phyloP scores from a whole-genome alignment of 1,284 basidiomycete genomes.

The Microbotryum intermedium region DNA sequence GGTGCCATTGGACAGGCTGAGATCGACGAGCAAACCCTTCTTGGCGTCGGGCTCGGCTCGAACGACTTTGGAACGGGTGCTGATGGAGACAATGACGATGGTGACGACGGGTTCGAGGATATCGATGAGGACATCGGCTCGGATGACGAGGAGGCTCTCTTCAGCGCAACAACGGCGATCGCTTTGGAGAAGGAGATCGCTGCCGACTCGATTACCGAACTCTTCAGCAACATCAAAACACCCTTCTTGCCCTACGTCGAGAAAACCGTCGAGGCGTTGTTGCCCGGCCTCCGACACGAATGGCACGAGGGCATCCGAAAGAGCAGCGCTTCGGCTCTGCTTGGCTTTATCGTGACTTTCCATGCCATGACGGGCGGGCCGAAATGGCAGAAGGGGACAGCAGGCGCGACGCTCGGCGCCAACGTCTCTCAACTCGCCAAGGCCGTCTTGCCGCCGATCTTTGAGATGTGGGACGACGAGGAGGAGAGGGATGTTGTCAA shows the following conservation, averaged over 20 bases:
- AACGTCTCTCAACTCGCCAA: conserved; percentile 76
- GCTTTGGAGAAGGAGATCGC: conserved; percentile 99
- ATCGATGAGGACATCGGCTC: conserved; percentile 72
- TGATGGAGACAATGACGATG: conserved; percentile 46
- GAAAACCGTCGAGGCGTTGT: conserved; percentile 67
- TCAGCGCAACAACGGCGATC: conserved; percentile 73
- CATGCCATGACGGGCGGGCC: conserved; percentile 75
- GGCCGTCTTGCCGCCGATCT: conserved; percentile 63
- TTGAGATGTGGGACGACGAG: conserved; percentile 88
- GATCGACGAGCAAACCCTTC: conserved; percentile 36
- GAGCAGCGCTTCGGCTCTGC: conserved; percentile 77
- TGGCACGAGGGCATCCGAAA: conserved; percentile 99
- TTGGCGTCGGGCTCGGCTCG: conserved; percentile 49
- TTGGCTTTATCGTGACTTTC: conserved; percentile 85
- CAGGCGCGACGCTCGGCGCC: conserved; percentile 57
- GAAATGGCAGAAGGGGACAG: conserved; percentile 71
- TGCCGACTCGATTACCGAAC: conserved; percentile 86
- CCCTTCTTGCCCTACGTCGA: conserved; percentile 79
- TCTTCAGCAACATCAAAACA: conserved; percentile 72
- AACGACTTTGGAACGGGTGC: conserved; percentile 52
- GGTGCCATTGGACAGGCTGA: conserved; percentile 70
- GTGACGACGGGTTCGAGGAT: conserved; percentile 46
- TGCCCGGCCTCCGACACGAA: conserved; percentile 66
- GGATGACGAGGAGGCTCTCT: conserved; percentile 62
- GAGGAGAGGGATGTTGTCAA: conserved; percentile 64